These are phyloP conservation scores for Phaffia australis DNA, from an alignment of 768 basidiomycete genomes.

Conservation along the genomic window DNA sequence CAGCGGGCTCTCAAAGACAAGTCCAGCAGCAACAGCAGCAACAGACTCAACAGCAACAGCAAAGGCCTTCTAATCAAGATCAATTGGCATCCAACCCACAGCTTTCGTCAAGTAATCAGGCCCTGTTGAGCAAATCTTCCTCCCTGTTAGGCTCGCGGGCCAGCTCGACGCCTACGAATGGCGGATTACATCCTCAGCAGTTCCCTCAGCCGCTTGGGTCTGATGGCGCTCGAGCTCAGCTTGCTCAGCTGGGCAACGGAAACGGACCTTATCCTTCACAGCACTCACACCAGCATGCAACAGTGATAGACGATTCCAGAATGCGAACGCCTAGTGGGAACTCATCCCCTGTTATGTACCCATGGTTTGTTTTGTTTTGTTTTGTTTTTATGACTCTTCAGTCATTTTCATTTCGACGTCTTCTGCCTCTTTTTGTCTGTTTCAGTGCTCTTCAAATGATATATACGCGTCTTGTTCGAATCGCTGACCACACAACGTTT, in stretches of 20 bases:
- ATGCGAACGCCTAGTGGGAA: no score
- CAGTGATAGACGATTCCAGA: background rate
- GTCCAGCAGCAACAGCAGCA: constrained; percentile 2
- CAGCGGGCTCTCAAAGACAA: constrained; percentile 4
- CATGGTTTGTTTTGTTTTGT: background rate
- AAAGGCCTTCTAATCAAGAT: background rate
- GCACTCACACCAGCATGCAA: constrained; percentile 1
- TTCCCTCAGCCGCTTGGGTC: background rate
- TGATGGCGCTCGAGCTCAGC: constrained; percentile 3
- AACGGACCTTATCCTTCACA: constrained; percentile 2
- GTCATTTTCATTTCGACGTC: background rate
- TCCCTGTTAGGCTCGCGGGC: background rate
- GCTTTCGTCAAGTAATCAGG: background rate
- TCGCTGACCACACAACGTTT: background rate
- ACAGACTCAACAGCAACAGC: background rate
- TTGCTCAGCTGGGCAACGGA: constrained; percentile 13
- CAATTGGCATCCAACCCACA: background rate
- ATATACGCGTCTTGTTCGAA: no score
- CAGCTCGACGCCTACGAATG: background rate
- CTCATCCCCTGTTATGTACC: background rate
- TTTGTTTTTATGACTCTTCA: background rate
- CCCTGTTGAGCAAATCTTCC: background rate
- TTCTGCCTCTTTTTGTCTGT: background rate
- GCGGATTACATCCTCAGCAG: background rate
- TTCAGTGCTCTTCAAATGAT: background rate